Conservation (phyloP, 2,329 filamentous ascomycete genomes). For the Pseudocercospora crystallina region DNA sequence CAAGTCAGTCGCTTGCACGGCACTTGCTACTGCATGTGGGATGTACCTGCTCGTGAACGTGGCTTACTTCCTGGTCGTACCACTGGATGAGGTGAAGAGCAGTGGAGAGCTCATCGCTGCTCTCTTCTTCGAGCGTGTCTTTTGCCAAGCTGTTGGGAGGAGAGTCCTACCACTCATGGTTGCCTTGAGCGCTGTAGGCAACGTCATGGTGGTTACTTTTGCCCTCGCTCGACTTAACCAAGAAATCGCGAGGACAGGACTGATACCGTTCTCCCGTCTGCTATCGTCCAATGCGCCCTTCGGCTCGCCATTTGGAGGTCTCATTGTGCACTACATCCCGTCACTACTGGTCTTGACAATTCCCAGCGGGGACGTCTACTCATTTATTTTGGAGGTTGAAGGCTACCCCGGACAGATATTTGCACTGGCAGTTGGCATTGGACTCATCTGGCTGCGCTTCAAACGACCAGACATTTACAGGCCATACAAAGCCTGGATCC, state of each 20-base stretch:
- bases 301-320: conserved; percentile 64
- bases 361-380: conserved; percentile 66
- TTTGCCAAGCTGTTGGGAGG: conserved; percentile 59
- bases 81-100: conserved; percentile 64
- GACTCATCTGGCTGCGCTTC: conserved; percentile 61
- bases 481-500: conserved; percentile 65
- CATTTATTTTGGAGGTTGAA: conserved; percentile 71
- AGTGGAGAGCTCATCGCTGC: conserved; percentile 69
- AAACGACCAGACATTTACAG: conserved; percentile 60
- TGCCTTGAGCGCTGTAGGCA: conserved; percentile 66
- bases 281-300: conserved; percentile 68
- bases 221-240: conserved; percentile 67
- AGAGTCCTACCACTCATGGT: conserved; percentile 63
- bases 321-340: conserved; percentile 68
- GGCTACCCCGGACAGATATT: conserved; percentile 66
- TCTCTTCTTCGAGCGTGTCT: conserved; percentile 64
- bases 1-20: conserved; percentile 47
- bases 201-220: conserved; percentile 73
- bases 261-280: conserved; percentile 62
- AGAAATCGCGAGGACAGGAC: conserved; percentile 69
- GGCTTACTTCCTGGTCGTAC: conserved; percentile 63
- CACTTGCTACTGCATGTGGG: conserved; percentile 61
- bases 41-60: conserved; percentile 69
- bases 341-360: conserved; percentile 66
- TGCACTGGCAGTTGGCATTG: conserved; percentile 56